Evolutionary conservation across 2,329 filamentous ascomycete genomes (phyloP).

Genomic region (Pestalotiopsis sp.): DNA sequence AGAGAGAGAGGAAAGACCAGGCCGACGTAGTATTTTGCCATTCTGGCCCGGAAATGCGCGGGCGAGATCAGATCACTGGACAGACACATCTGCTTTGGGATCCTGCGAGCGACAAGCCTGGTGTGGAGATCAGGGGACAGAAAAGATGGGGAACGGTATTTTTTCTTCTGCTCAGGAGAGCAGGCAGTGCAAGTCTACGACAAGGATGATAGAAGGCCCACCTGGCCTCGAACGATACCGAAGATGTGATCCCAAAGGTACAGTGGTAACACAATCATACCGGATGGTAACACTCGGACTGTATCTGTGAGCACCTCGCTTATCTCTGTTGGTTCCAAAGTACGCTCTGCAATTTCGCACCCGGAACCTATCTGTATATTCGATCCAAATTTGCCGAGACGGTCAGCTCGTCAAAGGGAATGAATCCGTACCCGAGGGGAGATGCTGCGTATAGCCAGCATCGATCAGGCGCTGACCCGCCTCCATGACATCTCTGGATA

Average conservation of each 20-base stretch:
- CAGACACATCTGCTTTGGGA: background rate
- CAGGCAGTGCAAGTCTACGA: background rate
- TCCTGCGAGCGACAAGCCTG: background rate
- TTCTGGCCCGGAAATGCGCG: background rate
- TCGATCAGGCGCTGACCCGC: conserved; percentile 41
- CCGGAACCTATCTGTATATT: background rate
- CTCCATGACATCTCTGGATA: conserved; percentile 42
- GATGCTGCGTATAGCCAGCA: conserved; percentile 39
- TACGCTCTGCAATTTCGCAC: background rate
- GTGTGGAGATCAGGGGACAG: background rate
- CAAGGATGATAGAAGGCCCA: background rate
- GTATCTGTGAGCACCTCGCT: background rate
- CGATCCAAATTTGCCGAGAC: background rate
- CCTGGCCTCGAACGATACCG: background rate
- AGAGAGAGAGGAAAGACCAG: background rate
- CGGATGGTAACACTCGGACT: background rate
- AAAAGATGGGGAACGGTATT: background rate
- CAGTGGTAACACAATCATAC: no score
- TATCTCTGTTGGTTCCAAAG: background rate
- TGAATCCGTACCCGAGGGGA: conserved; percentile 28
- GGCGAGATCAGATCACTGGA: background rate
- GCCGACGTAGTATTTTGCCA: background rate
- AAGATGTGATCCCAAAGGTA: no score
- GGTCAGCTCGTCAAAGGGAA: background rate
- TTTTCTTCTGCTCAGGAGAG: background rate